Base-by-base conservation (phyloP, 345 rosid genomes). In the Rhizophora mangle region DNA sequence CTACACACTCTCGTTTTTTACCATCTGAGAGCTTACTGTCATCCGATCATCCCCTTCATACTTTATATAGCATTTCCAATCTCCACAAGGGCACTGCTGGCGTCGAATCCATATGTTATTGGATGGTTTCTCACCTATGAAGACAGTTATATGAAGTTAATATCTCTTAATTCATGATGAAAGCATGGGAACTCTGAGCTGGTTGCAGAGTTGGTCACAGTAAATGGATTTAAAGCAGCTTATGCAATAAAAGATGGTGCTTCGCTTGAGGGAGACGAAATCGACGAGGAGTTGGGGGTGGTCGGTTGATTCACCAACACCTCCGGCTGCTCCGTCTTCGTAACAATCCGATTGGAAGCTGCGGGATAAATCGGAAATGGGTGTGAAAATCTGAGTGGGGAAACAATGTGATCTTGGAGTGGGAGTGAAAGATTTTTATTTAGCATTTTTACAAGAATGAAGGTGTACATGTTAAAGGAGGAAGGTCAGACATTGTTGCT, bases 221-320 rank as follows among this genome's bases (percentile, higher is more conserved):
- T 79, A 56, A 95, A 92, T 79, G 97, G 99, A 82, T 95, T 95
- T 77, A 95, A 92, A 83, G 89, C 91, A 75, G 99, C 93, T 59
- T 92, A 89, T 71, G 94, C 96, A 2, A 88, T 95, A 69, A 95
- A 85, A 86, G 97, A 90, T 78, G 99, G 99, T 32, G 97, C 92
- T n/a, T 86, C 90, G 62, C 89, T 88, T 7, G 96, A 89, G 16
- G 84, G 96, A 24, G 97, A 90, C 1, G 98, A 90, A 73, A 89
- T 83, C 43, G 96, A 86, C 0, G 96, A 90, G 34, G 88, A 85
- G 86, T 88, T 90, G n/a, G 97, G 96, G 19, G 97, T 90, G 5
- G 89, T 85, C 19, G 97, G 98, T 72, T 76, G 90, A 69, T 87
- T 24, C 26, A 61, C 84, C 53, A 72, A 54, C 61, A 68, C 69